Base-by-base conservation (phyloP, 495 filamentous ascomycete genomes). In the Tuber magnatum region DNA sequence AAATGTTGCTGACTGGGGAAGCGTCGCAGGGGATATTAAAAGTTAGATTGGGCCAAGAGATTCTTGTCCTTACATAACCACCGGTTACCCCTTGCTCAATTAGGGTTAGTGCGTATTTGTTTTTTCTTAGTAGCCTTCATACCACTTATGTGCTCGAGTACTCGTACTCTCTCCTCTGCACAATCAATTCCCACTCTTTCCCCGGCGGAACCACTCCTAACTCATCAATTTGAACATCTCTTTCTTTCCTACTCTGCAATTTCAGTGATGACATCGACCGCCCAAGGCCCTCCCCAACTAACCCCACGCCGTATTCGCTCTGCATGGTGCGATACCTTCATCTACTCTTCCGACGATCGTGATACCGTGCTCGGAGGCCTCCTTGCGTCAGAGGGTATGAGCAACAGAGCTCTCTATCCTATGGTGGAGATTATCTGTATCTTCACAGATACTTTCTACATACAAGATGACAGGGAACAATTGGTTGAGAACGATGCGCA, bases 371-470 rank as follows among this genome's bases (percentile, higher is more conserved):
- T 83, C 68, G 82, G 81, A 70, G 82, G 81, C 43, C 81, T 84
- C 32, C 74, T 82, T 81, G 74, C 84, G 46, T 80, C 82, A 71
- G 78, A 77, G 56, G 81, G 81, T 76, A 68, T 85, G 71, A 84
- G 83, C 61, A 82, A 85, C 76, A 74, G 76, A 68, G 82, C 82
- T 77, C 78, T 85, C 71, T 80, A 84, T 74, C 76, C 61, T 56
- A 84, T 85, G 80, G 74, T 84, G 38, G 77, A 83, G 44, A 82
- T 83, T 76, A 44, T 84, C 71, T 74, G 79, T 41, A 69, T 69
- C 71, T 71, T 68, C 74, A 69, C 74, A 61, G 73, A 38, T 38
- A 71, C 73, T 65, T 83, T 78, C 77, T 71, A 74, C 69, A 46
- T 83, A 74, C 76, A 61, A 74, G 74, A 83, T 74, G 76, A 80